Conservation (phyloP, 2,329 filamentous ascomycete species). For the Ophiostoma australiae region DNA sequence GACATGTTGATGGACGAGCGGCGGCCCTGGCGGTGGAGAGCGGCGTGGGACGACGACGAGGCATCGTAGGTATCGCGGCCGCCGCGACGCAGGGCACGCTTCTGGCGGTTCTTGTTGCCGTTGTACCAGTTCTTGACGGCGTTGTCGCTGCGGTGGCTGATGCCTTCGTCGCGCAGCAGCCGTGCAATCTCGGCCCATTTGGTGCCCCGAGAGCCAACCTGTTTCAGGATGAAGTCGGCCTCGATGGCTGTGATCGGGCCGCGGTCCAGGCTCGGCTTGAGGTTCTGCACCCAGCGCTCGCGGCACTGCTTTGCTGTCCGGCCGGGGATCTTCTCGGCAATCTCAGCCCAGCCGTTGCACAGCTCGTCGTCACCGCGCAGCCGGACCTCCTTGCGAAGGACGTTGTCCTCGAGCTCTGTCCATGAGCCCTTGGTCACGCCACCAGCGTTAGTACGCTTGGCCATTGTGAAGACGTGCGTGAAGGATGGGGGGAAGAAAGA, state of each 20-base stretch:
- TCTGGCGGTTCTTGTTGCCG: conserved; percentile 78
- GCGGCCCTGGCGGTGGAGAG: conserved; percentile 18
- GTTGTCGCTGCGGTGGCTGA: conserved; percentile 79
- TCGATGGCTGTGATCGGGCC: conserved; percentile 68
- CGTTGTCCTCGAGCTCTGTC: conserved; percentile 65
- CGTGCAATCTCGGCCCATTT: conserved; percentile 92
- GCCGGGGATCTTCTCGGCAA: conserved; percentile 68
- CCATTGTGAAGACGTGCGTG: neutral
- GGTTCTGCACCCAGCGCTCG: conserved; percentile 89
- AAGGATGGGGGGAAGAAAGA: too few relatives aligned
- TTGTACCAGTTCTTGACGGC: conserved; percentile 99
- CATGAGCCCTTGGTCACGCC: conserved; percentile 52
- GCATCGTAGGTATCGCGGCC: neutral
- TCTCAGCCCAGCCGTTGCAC: conserved; percentile 64
- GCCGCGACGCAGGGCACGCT: conserved; percentile 43
- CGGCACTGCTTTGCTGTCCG: conserved; percentile 91
- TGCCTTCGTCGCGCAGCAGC: conserved; percentile 45
- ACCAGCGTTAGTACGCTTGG: neutral
- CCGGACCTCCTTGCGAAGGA: conserved; percentile 61
- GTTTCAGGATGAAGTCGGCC: conserved; percentile 65
- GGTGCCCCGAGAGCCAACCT: conserved; percentile 75
- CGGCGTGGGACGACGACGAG: neutral
- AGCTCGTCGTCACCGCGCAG: conserved; percentile 62
- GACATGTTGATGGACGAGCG: conserved; percentile 25
- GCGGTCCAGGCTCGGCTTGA: conserved; percentile 71